Base-by-base conservation (phyloP, 1,139 yeast genomes). In the Ashbya aceris region DNA sequence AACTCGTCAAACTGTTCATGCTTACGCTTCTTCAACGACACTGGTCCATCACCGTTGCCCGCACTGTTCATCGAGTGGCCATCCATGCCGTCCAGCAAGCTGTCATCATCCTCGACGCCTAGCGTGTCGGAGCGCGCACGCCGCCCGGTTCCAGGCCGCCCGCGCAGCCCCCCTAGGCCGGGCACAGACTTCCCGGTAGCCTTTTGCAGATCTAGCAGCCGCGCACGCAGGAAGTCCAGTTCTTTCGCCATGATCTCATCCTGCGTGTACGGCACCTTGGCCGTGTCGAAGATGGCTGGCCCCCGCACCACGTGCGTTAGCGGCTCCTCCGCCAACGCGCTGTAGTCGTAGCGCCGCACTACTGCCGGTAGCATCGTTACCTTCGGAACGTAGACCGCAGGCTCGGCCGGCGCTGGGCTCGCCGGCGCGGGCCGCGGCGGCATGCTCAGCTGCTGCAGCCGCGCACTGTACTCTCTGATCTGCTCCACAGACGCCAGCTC, bases 241-340 rank as follows among this genome's bases (percentile, higher is more conserved):
- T 59, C 62, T 37, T 52, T 56, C 38, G 46, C 35, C n/a, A 54
- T 38, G 1, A 52, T 45, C n/a, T 52, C 60, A 17, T 50, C 53
- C 31, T 52, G 54, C 7, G 52, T 42, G 36, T 56, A 56, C 13
- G 56, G 53, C 2, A 52, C 47, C 8, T 49, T 48, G 40, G 49
- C 45, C 33, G 50, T 48, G 39, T 56, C 60, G 34, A 56, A 52
- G n/a, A 57, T 55, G 3, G 58, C 60, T 5, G 62, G 61, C 1
- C 61, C 62, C 41, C 56, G 58, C 8, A 57, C 56, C 57, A 58
- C 55, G 41, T 57, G 51, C 40, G 51, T 44, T 7, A 13, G 12
- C 12, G 28, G 23, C 27, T 31, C 43, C 8, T 40, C 40, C 6
- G 13, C 20, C 8, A 23, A 33, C 11, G 29, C 37, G 7, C 35